Evolutionary conservation across 176 grass and related monocot species (phyloP).

Genomic region (Avena sativa): DNA sequence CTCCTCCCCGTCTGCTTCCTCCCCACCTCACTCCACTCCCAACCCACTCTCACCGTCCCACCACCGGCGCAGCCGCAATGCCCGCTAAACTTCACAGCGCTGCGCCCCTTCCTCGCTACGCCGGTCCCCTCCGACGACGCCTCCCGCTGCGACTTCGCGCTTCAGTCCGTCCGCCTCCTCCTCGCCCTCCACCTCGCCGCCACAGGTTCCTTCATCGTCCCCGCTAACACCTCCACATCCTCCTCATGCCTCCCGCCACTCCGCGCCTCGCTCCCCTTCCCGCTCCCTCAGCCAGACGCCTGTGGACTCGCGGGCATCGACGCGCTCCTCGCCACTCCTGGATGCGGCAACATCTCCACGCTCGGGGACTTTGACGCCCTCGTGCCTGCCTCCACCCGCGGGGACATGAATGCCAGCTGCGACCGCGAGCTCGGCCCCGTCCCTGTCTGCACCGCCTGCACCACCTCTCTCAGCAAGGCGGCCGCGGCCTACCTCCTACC

Average conservation of each 20-base stretch:
- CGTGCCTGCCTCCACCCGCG: constrained; percentile 48
- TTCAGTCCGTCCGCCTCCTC: constrained; percentile 51
- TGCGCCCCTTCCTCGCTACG: constrained; percentile 40
- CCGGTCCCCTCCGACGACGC: constrained; percentile 20
- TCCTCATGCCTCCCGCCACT: constrained; percentile 49
- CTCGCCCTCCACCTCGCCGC: constrained; percentile 60
- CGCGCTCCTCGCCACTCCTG: constrained; percentile 47
- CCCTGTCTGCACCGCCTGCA: constrained; percentile 76
- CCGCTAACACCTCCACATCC: neutral
- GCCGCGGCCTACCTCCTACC: constrained; percentile 64
- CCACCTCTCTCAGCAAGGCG: constrained; percentile 57
- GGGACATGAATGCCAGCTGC: constrained; percentile 63
- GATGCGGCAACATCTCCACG: constrained; percentile 74
- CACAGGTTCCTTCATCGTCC: constrained; percentile 55
- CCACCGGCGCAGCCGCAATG: constrained; percentile 37
- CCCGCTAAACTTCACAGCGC: constrained; percentile 76
- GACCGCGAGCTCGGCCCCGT: constrained; percentile 52
- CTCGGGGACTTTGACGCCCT: constrained; percentile 50
- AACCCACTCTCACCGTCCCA: neutral
- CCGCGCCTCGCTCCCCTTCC: constrained; percentile 44
- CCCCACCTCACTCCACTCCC: constrained; percentile 30
- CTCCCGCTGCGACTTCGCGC: constrained; percentile 52
- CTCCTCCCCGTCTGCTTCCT: neutral
- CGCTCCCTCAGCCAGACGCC: constrained; percentile 42
- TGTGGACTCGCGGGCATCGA: constrained; percentile 59